Conservation (phyloP, 805 yeast species). For the Kuraishia capsulata region DNA sequence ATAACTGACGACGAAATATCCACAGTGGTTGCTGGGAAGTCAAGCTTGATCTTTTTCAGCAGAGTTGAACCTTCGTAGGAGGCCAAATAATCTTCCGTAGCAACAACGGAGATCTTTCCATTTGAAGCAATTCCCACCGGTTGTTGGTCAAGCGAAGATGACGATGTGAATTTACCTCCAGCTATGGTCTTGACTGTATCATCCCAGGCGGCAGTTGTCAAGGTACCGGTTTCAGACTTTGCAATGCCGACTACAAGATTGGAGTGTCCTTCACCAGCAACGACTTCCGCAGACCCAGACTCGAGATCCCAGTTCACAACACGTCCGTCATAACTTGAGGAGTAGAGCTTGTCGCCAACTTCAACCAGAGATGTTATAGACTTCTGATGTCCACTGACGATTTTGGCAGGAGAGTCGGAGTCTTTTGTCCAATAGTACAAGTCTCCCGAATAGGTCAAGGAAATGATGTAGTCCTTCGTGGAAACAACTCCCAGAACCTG, state of each 20-base stretch:
- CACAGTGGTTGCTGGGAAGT: conserved; percentile 34
- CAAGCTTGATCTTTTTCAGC: conserved; percentile 19
- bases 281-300: conserved; percentile 23
- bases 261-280: conserved; percentile 40
- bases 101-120: conserved; percentile 28
- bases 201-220: conserved; percentile 80
- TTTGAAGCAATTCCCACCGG: conserved; percentile 35
- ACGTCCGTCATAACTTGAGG: conserved; percentile 83
- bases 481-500: conserved; percentile 79
- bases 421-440: conserved; percentile 47
- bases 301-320: conserved; percentile 48
- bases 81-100: conserved; percentile 32
- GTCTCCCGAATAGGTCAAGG: conserved; percentile 66
- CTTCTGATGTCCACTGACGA: conserved; percentile 73
- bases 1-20: conserved; percentile 27
- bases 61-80: conserved; percentile 15
- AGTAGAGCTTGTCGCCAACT: conserved; percentile 18
- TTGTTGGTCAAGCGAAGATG: conserved; percentile 31
- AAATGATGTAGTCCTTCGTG: conserved; percentile 47
- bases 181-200: conserved; percentile 46
- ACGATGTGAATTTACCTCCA: conserved; percentile 19
- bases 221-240: conserved; percentile 11
- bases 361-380: conserved; percentile 52
- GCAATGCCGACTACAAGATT: conserved; percentile 56
- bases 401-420: conserved; percentile 24